A percentile compares a stretch with the other conserved stretches of the same genome.
Evolutionary conservation across 352 stramenopile species (phyloP).

Genomic region (Discostella stelligera): DNA sequence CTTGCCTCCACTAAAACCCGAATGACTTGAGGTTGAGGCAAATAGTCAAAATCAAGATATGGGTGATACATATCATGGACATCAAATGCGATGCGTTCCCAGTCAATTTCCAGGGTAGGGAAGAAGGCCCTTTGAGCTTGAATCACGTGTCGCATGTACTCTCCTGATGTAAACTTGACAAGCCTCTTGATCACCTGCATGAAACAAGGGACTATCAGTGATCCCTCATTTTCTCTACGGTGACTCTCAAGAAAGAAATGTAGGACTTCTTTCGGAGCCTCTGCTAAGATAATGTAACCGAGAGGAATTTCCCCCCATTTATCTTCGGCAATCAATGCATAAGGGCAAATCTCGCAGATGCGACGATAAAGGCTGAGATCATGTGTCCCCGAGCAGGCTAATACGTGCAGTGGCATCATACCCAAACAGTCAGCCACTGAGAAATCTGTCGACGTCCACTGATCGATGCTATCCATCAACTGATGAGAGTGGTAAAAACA

Average conservation of each 20-base stretch:
- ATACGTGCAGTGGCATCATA: conserved; percentile 36
- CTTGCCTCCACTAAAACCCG: background rate
- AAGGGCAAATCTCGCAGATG: conserved; percentile 18
- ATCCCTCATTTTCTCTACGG: background rate
- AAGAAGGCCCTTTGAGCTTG: background rate
- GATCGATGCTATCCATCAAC: background rate
- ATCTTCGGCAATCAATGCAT: conserved; percentile 17
- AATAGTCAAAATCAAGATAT: background rate
- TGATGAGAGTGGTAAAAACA: conserved; percentile 18
- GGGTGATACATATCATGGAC: too few relatives aligned
- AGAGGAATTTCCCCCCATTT: conserved; percentile 22
- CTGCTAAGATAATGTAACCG: conserved; percentile 15
- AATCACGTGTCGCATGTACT: background rate
- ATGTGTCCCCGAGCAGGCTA: conserved; percentile 23
- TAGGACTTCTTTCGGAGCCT: conserved; percentile 10
- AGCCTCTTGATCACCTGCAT: background rate
- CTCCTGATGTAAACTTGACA: background rate
- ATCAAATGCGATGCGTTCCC: background rate
- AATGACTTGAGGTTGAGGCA: background rate
- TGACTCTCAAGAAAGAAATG: conserved; percentile 3
- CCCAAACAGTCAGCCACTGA: conserved; percentile 18
- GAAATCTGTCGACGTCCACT: too few relatives aligned
- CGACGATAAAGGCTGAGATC: conserved; percentile 9
- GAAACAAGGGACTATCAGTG: background rate
- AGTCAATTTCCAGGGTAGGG: background rate